Percentiles rank a stretch among this genome's conserved stretches.
Evolutionary conservation across 257 asterid species (phyloP).

Genomic region (Leptodermis oblonga): DNA sequence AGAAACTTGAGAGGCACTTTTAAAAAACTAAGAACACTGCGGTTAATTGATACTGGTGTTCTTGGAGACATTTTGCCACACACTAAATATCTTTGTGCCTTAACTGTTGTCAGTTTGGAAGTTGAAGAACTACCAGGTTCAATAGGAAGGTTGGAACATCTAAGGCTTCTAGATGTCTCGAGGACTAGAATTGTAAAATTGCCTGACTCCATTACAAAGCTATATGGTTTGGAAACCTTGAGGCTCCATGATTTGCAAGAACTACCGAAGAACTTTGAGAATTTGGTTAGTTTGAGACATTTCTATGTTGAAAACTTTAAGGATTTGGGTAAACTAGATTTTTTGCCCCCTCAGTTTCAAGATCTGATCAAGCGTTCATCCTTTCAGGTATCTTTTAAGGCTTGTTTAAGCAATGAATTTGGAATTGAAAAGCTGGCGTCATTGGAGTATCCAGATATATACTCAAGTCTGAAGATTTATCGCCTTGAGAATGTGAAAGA

Average conservation of each 20-base stretch:
- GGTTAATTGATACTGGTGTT: neutral
- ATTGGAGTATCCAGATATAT: neutral
- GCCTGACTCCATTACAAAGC: constrained; percentile 16
- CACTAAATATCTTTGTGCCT: constrained; percentile 6
- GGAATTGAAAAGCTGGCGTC: neutral
- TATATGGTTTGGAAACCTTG: constrained; percentile 21
- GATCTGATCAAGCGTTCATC: neutral
- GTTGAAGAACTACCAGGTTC: constrained; percentile 1
- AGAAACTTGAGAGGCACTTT: neutral
- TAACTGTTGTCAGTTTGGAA: neutral
- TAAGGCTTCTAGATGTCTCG: constrained; percentile 20
- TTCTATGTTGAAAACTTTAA: neutral
- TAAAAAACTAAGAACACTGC: neutral
- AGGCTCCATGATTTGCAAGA: neutral
- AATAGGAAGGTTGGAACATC: constrained; percentile 10
- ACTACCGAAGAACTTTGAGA: constrained; percentile 14
- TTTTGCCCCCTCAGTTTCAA: neutral
- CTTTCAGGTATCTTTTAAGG: neutral
- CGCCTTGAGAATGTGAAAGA: constrained; percentile 10
- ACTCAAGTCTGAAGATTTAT: neutral
- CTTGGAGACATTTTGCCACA: neutral
- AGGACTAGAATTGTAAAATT: neutral
- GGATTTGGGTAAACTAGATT: neutral
- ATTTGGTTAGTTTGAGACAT: constrained; percentile 19
- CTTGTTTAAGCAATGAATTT: neutral